Evolutionary conservation across 805 yeast species (phyloP).

Genomic region (Starmerella khaoyaiensis): DNA sequence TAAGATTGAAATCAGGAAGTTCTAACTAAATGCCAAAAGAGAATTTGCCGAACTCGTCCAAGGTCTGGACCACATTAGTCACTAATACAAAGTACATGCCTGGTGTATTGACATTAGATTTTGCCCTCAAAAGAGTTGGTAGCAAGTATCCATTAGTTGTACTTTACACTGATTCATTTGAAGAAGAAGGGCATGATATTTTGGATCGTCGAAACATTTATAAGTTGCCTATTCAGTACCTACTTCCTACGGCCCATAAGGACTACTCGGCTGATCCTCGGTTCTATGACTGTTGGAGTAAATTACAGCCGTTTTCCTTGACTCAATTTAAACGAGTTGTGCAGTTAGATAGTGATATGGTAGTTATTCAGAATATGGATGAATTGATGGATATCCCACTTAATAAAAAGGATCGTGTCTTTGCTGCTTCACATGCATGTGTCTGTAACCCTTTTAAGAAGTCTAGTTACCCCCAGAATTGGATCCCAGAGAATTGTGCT

Average conservation of each 20-base stretch:
- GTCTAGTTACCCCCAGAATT: slow-evolving; percentile 41
- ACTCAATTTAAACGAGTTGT: slow-evolving; percentile 41
- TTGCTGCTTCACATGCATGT: slow-evolving; percentile 51
- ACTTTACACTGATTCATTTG: slow-evolving; percentile 39
- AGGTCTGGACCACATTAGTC: slow-evolving; percentile 45
- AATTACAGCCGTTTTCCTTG: slow-evolving; percentile 42
- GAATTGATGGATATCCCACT: slow-evolving; percentile 41
- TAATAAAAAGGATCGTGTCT: slow-evolving; percentile 27
- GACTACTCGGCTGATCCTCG: slow-evolving; percentile 40
- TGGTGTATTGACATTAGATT: slow-evolving; percentile 41
- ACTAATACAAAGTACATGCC: slow-evolving; percentile 40
- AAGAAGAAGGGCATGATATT: slow-evolving; percentile 32
- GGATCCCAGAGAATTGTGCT: slow-evolving; percentile 41
- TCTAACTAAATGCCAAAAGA: no score
- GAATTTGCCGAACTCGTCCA: no score
- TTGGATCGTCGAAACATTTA: slow-evolving; percentile 33
- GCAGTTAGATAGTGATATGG: slow-evolving; percentile 49
- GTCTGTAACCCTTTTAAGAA: slow-evolving; percentile 46
- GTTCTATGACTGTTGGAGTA: slow-evolving; percentile 51
- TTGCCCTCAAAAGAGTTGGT: slow-evolving; percentile 33
- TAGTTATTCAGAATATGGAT: slow-evolving; percentile 45
- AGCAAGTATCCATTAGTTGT: slow-evolving; percentile 42
- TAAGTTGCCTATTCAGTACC: slow-evolving; percentile 32
- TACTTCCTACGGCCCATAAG: slow-evolving; percentile 35
- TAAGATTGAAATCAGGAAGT: no score